phyloP scores from a whole-genome alignment of 2,329 filamentous ascomycete species.

The Trichoderma breve region DNA sequence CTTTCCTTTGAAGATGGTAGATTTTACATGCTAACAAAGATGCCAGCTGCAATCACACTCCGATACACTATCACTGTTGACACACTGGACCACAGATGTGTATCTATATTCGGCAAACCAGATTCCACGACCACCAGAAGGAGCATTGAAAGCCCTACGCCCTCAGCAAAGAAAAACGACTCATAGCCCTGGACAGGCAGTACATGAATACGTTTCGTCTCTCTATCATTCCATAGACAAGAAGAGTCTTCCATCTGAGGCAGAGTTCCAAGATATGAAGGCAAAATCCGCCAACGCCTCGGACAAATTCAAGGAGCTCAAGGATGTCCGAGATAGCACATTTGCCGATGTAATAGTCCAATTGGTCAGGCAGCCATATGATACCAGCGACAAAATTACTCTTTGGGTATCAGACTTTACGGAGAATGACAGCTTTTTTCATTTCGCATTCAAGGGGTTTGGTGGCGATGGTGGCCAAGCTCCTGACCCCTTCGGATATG shows the following conservation, averaged over 20 bases:
- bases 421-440: constrained; percentile 61
- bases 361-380: constrained; percentile 56
- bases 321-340: constrained; percentile 53
- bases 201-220: constrained; percentile 47
- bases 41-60: constrained; percentile 8
- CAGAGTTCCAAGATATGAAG: constrained; percentile 43
- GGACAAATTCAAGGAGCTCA: constrained; percentile 62
- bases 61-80: constrained; percentile 42
- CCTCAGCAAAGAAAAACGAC: constrained; percentile 23
- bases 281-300: constrained; percentile 43
- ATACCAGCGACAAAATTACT: constrained; percentile 47
- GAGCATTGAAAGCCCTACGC: constrained; percentile 35
- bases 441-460: constrained; percentile 40
- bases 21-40: not conserved
- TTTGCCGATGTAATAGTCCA: constrained; percentile 72
- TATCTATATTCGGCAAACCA: constrained; percentile 40
- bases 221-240: constrained; percentile 48
- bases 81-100: constrained; percentile 43
- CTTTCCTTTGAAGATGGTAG: not conserved
- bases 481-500: constrained; percentile 58
- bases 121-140: constrained; percentile 36
- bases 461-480: constrained; percentile 39
- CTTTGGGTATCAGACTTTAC: constrained; percentile 86
- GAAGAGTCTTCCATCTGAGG: constrained; percentile 40
- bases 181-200: constrained; percentile 27